A percentile compares a stretch with the other conserved stretches of the same genome.
These are phyloP conservation scores for Penicillium decumbens DNA, from an alignment of 2,329 filamentous ascomycete species.

Conservation along the genomic window DNA sequence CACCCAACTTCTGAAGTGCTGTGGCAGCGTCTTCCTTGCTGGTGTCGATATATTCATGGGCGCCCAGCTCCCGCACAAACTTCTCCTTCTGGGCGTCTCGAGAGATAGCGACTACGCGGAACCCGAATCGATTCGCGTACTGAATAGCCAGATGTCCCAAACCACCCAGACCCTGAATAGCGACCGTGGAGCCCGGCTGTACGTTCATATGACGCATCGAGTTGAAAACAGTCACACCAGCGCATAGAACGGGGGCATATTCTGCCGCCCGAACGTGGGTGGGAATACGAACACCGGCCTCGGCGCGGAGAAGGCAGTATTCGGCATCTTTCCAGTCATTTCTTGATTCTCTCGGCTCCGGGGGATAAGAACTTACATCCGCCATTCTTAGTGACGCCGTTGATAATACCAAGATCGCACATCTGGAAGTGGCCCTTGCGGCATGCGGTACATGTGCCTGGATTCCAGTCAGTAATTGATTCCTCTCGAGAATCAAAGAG, in stretches of 20 bases:
- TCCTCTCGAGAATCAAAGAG: not conserved
- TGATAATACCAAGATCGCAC: constrained; percentile 59
- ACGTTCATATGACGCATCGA: constrained; percentile 48
- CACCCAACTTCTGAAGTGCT: constrained; percentile 35
- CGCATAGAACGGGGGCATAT: constrained; percentile 47
- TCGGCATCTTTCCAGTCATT: constrained; percentile 27
- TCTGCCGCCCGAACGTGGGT: constrained; percentile 44
- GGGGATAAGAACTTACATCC: constrained; percentile 50
- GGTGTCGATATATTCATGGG: constrained; percentile 50
- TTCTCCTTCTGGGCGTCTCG: constrained; percentile 49
- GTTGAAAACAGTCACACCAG: constrained; percentile 51
- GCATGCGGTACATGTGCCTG: constrained; percentile 60
- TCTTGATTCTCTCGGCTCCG: not conserved
- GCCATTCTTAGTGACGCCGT: constrained; percentile 62
- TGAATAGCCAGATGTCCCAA: constrained; percentile 53
- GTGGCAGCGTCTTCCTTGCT: constrained; percentile 34
- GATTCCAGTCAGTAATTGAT: not conserved
- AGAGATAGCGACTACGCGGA: constrained; percentile 50
- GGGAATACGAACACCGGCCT: constrained; percentile 46
- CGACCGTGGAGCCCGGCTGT: constrained; percentile 45
- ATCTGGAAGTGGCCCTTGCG: constrained; percentile 62
- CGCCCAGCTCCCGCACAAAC: constrained; percentile 53
- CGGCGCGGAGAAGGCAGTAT: constrained; percentile 34
- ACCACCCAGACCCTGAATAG: constrained; percentile 51
- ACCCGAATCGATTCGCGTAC: constrained; percentile 51